Evolutionary conservation across 2,329 filamentous ascomycete species (phyloP).

Genomic region (Nemania serpens): DNA sequence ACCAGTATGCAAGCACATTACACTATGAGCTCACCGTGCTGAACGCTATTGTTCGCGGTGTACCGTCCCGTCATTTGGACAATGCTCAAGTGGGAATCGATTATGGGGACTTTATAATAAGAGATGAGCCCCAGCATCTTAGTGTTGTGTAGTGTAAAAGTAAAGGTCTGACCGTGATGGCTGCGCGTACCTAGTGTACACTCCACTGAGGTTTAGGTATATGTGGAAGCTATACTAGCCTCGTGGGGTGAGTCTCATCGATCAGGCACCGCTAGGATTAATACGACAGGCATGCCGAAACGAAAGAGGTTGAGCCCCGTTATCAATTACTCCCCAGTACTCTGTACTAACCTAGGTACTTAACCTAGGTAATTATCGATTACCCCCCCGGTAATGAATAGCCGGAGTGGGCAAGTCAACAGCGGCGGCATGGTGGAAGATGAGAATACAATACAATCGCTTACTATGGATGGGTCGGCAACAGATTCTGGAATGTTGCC

Average conservation of each 20-base stretch:
- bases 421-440: too few relatives aligned
- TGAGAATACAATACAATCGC: too few relatives aligned
- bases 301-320: background rate
- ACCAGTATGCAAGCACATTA: too few relatives aligned
- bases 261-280: background rate
- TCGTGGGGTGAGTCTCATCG: slow-evolving; percentile 2
- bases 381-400: background rate
- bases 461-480: too few relatives aligned
- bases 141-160: background rate
- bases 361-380: background rate
- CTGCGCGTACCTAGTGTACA: background rate
- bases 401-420: too few relatives aligned
- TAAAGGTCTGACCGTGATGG: background rate
- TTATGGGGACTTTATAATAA: background rate
- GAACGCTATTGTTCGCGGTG: background rate
- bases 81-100: slow-evolving; percentile 9
- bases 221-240: background rate
- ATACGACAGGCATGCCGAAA: slow-evolving; percentile 2
- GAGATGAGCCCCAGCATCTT: background rate
- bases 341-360: too few relatives aligned
- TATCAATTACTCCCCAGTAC: background rate
- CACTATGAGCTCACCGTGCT: slow-evolving; percentile 11
- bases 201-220: background rate
- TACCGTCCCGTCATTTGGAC: background rate
- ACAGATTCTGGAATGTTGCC: background rate